These are phyloP conservation scores for Fusarium caatingaense DNA, from an alignment of 2,329 filamentous ascomycete species.

Conservation along the genomic window DNA sequence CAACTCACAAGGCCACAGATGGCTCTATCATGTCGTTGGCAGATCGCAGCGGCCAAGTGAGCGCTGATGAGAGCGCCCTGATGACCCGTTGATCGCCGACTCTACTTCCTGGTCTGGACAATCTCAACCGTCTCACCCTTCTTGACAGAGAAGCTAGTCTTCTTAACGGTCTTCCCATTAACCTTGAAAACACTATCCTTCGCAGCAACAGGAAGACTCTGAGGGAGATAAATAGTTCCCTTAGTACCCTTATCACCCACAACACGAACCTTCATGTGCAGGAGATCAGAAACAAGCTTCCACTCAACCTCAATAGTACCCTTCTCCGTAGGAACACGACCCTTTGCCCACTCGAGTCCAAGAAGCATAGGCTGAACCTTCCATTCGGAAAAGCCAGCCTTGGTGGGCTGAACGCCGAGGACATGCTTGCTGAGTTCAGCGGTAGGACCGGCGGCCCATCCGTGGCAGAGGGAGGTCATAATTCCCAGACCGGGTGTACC, in stretches of 20 bases:
- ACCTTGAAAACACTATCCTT: background rate
- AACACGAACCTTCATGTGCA: background rate
- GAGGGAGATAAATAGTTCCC: background rate
- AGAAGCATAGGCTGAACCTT: background rate
- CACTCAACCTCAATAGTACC: background rate
- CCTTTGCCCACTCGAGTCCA: background rate
- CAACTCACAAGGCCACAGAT: no score
- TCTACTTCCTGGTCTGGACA: background rate
- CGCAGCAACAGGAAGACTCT: background rate
- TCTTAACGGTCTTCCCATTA: background rate
- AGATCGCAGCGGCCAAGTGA: no score
- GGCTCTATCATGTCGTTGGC: fast-evolving
- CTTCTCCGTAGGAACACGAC: background rate
- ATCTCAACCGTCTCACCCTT: background rate
- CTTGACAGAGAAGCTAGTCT: background rate
- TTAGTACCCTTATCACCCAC: fast-evolving
- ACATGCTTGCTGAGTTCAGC: background rate
- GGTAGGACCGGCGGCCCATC: constrained; percentile 9
- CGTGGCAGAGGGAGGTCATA: background rate
- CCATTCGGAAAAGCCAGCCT: background rate
- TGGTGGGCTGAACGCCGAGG: background rate
- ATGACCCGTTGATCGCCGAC: fast-evolving
- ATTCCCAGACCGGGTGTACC: background rate
- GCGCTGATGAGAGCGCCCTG: fast-evolving
- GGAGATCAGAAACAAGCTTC: background rate